These are phyloP conservation scores for Fusarium pininemorale DNA, from an alignment of 2,329 filamentous ascomycete species.

Conservation along the genomic window DNA sequence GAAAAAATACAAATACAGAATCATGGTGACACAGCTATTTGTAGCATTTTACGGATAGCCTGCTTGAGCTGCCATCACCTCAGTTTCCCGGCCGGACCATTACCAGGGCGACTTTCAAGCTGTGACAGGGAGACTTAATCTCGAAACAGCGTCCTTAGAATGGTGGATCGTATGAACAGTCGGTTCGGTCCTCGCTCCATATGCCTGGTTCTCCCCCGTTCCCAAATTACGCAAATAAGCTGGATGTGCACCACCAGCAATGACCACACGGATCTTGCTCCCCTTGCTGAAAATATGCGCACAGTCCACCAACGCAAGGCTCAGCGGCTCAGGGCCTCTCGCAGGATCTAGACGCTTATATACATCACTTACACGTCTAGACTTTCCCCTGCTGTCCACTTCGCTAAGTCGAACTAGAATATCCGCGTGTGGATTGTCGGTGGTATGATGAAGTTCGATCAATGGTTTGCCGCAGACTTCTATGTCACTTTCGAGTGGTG, in stretches of 20 bases:
- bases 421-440: not conserved
- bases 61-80: too few species aligned
- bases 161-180: not conserved
- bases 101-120: not conserved
- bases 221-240: not conserved
- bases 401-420: not conserved
- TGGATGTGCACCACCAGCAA: not conserved
- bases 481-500: rapidly evolving
- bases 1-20: too few species aligned
- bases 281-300: not conserved
- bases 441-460: not conserved
- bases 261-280: not conserved
- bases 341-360: not conserved
- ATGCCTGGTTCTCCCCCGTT: not conserved
- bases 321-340: not conserved
- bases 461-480: not conserved
- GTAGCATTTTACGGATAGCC: too few species aligned
- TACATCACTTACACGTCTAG: not conserved
- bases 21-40: too few species aligned
- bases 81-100: too few species aligned
- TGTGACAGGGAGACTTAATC: not conserved
- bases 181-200: not conserved
- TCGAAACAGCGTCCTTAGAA: not conserved
- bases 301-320: not conserved
- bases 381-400: not conserved